These are phyloP conservation scores for Fusarium sulawesiense DNA, from an alignment of 2,329 filamentous ascomycete genomes.

Conservation along the genomic window DNA sequence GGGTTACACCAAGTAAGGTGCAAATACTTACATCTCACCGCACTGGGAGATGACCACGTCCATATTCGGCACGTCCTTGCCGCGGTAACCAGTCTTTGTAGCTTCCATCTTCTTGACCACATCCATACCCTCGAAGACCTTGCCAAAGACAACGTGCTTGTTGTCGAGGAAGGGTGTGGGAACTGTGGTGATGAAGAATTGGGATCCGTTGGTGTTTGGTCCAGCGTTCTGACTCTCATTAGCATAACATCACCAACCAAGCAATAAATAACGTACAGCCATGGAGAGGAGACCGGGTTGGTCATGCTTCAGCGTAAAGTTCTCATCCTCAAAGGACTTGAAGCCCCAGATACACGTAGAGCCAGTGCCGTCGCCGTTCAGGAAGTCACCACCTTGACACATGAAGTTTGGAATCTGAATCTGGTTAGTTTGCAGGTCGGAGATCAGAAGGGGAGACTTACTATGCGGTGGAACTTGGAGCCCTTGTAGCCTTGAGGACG, in stretches of 20 bases:
- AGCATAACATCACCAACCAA: background rate
- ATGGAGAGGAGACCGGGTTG: slow-evolving; percentile 86
- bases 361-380: slow-evolving; percentile 92
- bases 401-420: slow-evolving; percentile 93
- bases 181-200: slow-evolving; percentile 97
- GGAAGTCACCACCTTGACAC: slow-evolving; percentile 96
- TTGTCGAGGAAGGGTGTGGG: slow-evolving; percentile 87
- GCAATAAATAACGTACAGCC: slow-evolving; percentile 73
- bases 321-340: slow-evolving; percentile 89
- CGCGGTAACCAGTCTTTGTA: slow-evolving; percentile 79
- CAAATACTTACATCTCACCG: slow-evolving; percentile 82
- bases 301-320: slow-evolving; percentile 84
- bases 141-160: slow-evolving; percentile 96
- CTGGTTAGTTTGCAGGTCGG: slow-evolving; percentile 12
- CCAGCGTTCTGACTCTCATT: slow-evolving; percentile 76
- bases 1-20: background rate
- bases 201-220: slow-evolving; percentile 90
- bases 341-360: slow-evolving; percentile 89
- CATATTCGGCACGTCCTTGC: slow-evolving; percentile 83
- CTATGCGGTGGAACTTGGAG: slow-evolving; percentile 92
- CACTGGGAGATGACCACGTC: slow-evolving; percentile 89
- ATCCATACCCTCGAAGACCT: slow-evolving; percentile 89
- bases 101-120: slow-evolving; percentile 93
- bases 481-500: slow-evolving; percentile 93
- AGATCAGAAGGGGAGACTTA: slow-evolving; percentile 58